These are phyloP conservation scores for Saccharomycopsis sp. DNA, from an alignment of 805 yeast species.

Conservation along the genomic window DNA sequence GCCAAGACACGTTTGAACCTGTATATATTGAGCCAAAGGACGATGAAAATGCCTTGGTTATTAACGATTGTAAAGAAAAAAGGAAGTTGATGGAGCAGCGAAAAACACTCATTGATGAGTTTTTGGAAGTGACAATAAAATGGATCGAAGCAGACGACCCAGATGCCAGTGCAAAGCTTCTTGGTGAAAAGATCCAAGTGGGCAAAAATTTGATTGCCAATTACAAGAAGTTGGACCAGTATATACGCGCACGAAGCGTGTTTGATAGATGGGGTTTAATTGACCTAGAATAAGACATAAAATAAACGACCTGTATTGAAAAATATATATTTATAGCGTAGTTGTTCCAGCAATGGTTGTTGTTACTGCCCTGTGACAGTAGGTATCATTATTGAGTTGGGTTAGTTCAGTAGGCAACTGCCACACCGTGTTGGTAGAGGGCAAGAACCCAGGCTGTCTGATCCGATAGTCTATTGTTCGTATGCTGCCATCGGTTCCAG, in stretches of 20 bases:
- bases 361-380: no score
- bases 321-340: neutral
- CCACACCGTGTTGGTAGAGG: no score
- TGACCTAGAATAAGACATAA: neutral
- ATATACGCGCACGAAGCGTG: constrained; percentile 67
- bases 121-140: constrained; percentile 56
- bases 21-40: constrained; percentile 55
- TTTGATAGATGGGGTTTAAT: constrained; percentile 67
- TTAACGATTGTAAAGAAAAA: constrained; percentile 38
- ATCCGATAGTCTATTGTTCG: neutral
- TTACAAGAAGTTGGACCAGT: constrained; percentile 70
- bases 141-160: constrained; percentile 69
- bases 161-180: constrained; percentile 40
- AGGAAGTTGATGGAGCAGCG: constrained; percentile 45
- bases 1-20: constrained; percentile 51
- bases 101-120: constrained; percentile 42
- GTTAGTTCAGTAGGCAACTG: no score
- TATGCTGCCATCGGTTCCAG: neutral
- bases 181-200: constrained; percentile 47
- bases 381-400: no score
- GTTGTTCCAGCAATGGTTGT: no score
- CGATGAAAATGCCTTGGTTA: constrained; percentile 44
- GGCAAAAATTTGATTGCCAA: constrained; percentile 51
- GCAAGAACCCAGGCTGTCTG: neutral
- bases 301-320: no score